Conservation (phyloP, 2,329 filamentous ascomycete species). For the Penicillium capsulatum region DNA sequence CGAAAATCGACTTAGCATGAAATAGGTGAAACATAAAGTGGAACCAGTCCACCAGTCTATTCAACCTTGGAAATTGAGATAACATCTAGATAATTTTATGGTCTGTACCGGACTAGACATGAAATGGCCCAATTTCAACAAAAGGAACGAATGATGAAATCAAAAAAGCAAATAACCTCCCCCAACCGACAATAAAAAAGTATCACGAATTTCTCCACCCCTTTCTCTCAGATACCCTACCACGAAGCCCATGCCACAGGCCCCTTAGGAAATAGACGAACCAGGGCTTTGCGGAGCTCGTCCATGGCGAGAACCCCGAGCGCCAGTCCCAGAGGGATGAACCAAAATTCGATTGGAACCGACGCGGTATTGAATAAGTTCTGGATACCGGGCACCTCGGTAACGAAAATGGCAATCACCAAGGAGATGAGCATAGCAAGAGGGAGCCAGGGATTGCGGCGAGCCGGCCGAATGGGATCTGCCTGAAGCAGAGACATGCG, state of each 20-base stretch:
- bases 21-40: background rate
- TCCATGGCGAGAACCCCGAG: conserved; percentile 51
- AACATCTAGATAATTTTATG: background rate
- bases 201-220: too few relatives aligned
- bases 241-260: conserved; percentile 49
- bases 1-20: too few relatives aligned
- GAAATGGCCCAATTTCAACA: too few relatives aligned
- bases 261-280: conserved; percentile 46
- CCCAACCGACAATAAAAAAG: too few relatives aligned
- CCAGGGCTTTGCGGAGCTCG: conserved; percentile 51
- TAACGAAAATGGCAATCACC: conserved; percentile 52
- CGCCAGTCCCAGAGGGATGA: conserved; percentile 50
- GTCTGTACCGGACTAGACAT: too few relatives aligned
- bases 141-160: too few relatives aligned
- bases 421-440: conserved; percentile 47
- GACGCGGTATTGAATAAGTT: conserved; percentile 47
- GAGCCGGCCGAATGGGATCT: conserved; percentile 45
- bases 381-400: conserved; percentile 50
- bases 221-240: too few relatives aligned
- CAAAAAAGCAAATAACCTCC: too few relatives aligned
- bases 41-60: background rate
- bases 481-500: conserved; percentile 51
- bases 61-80: background rate
- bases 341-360: conserved; percentile 52
- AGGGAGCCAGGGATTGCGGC: conserved; percentile 51